phyloP scores from a whole-genome alignment of 148 eudicot species.

The Chenopodium album region DNA sequence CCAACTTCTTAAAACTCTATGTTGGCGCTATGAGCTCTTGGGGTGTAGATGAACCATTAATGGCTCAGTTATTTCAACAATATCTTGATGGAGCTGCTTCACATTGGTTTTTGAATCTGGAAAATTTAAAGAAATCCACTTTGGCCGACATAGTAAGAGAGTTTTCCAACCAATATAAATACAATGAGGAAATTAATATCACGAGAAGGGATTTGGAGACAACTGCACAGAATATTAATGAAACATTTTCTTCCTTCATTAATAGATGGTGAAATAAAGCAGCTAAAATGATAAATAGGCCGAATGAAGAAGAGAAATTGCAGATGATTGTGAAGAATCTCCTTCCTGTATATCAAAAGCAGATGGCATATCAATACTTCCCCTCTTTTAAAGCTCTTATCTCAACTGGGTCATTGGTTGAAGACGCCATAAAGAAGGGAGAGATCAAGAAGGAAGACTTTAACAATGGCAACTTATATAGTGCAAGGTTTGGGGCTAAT shows the following conservation, averaged over 20 bases:
- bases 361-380: neutral
- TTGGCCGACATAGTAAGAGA: neutral
- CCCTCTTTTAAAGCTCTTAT: neutral
- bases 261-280: neutral
- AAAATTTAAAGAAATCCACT: neutral
- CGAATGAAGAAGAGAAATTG: neutral
- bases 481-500: neutral
- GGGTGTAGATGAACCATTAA: neutral
- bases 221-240: neutral
- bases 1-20: too few relatives aligned
- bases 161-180: too few relatives aligned
- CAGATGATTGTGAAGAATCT: neutral
- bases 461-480: too few relatives aligned
- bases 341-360: neutral
- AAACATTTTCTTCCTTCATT: neutral
- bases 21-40: too few relatives aligned
- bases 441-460: neutral
- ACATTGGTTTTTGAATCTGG: neutral
- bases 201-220: neutral
- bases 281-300: neutral
- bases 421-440: neutral
- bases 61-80: constrained; percentile 1
- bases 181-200: neutral
- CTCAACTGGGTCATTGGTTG: neutral
- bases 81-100: neutral